Percentiles rank a stretch among this genome's conserved stretches.
These are phyloP conservation scores for Meyerozyma carpophila DNA, from an alignment of 1,139 yeast species.

Conservation along the genomic window DNA sequence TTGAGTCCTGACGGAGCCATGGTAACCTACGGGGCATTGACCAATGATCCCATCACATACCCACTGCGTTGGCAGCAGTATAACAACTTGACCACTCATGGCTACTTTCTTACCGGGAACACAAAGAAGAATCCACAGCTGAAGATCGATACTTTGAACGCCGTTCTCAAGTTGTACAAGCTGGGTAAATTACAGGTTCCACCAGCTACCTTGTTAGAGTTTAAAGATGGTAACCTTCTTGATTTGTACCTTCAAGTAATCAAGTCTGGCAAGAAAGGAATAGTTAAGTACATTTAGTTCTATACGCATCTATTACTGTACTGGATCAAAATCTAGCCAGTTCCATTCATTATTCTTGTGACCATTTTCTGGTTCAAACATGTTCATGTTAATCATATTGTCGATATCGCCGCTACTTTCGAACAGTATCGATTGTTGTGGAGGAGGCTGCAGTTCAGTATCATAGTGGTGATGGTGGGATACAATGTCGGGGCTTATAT, in stretches of 20 bases:
- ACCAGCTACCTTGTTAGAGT: conserved; percentile 6
- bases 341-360: not conserved
- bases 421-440: too few species aligned
- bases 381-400: not conserved
- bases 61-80: conserved; percentile 12
- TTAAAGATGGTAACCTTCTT: conserved; percentile 4
- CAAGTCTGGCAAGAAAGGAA: not conserved
- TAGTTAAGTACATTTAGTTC: not conserved
- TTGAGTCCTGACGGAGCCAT: conserved; percentile 22
- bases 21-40: conserved; percentile 24
- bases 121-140: conserved; percentile 12
- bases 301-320: not conserved
- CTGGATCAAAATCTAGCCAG: not conserved
- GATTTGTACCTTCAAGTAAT: not conserved
- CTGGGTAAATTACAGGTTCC: conserved; percentile 9
- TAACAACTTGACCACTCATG: conserved; percentile 14
- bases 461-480: conserved; percentile 6
- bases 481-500: conserved; percentile 7
- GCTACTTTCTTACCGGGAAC: conserved; percentile 17
- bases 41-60: conserved; percentile 9
- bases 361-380: not conserved
- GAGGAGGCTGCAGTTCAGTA: not conserved
- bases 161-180: conserved; percentile 10
- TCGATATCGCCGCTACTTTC: not conserved
- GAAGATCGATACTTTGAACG: conserved; percentile 11